A percentile compares a stretch with the other conserved stretches of the same genome.
Evolutionary conservation across 1,284 basidiomycete genomes (phyloP).

Genomic region (Pterulicium gracile): DNA sequence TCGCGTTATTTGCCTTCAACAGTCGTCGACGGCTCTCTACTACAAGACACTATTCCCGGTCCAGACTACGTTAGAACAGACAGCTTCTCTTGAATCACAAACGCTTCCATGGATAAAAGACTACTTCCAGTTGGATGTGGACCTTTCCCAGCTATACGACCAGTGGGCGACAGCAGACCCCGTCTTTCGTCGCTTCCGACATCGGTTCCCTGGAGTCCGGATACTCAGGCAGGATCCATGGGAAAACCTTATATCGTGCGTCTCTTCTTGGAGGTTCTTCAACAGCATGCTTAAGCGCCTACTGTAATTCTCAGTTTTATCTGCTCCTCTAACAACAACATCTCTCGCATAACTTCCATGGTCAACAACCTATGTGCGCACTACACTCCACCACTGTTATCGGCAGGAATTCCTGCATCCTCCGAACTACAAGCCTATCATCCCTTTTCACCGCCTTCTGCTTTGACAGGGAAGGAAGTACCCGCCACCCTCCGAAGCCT

Average conservation of each 20-base stretch:
- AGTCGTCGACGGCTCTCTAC: conserved; percentile 55
- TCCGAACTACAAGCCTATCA: conserved; percentile 43
- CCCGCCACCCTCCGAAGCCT: conserved; percentile 63
- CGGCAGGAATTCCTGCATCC: conserved; percentile 31
- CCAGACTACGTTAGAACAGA: conserved; percentile 22
- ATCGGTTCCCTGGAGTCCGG: conserved; percentile 55
- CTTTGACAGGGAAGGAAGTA: conserved; percentile 53
- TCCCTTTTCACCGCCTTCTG: conserved; percentile 76
- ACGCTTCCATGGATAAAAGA: conserved; percentile 73
- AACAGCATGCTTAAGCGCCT: conserved; percentile 5
- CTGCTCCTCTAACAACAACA: conserved; percentile 98
- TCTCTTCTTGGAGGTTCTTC: conserved; percentile 14
- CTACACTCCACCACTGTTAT: conserved; percentile 59
- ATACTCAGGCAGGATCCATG: conserved; percentile 72
- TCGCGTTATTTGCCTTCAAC: conserved; percentile 76
- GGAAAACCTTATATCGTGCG: conserved; percentile 88
- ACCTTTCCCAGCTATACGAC: conserved; percentile 65
- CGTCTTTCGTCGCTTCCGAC: conserved; percentile 58
- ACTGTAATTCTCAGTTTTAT: conserved; percentile 65
- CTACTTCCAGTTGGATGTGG: conserved; percentile 85
- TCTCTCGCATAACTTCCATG: conserved; percentile 85
- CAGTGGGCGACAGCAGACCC: conserved; percentile 73
- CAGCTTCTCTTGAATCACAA: conserved; percentile 35
- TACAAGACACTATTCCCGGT: conserved; percentile 63
- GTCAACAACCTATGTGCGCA: conserved; percentile 63